Evolutionary conservation across 441 rosid species (phyloP), one percentile per base, ranked within the genome.

Genomic region (Mallotus japonicus): DNA sequence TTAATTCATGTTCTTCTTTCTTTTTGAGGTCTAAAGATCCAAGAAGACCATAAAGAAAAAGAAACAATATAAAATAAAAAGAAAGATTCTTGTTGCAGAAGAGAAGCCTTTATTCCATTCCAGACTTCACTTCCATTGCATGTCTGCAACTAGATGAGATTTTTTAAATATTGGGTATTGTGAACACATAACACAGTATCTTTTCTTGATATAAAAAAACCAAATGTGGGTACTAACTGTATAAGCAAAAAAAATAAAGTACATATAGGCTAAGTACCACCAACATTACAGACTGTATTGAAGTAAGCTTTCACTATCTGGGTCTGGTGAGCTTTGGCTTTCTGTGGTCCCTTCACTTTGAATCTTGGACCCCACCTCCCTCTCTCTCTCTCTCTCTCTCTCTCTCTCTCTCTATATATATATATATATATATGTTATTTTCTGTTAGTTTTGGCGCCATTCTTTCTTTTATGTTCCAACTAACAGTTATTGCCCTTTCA

Each of bases 291-390:
- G 67, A 64, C 28, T 9, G 51, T 2, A 14, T 6, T 42, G 22
- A 11, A 12, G 4, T 42, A 65, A 69, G 81, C 75, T 82, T 80
- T 82, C 83, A 67, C 80, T 78, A 68, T 81, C 81, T n/a, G 77
- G 64, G 81, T 68, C 59, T 14, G 86, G 84, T 78, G 65, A 70
- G 78, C 77, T 75, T 75, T 77, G 79, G 84, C 84, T 81, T 77
- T 84, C 83, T 13, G 24, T 32, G 71, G 79, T 76, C 65, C 42
- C 55, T 64, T 81, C 74, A 28, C 66, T 37, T n/a, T 12, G 22
- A 53, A 67, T 14, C 5, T 49, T 58, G 77, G 62, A 42, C 76
- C 67, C 80, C 77, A 78, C 71, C 8, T 15, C 42, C 55, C 32
- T 28, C 32, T 28, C 32, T 2, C 32, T 28, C 32, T 28, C 32